Percentiles rank a stretch among this genome's conserved stretches.
phyloP scores from a whole-genome alignment of 805 yeast species.

The Candida railenensis region DNA sequence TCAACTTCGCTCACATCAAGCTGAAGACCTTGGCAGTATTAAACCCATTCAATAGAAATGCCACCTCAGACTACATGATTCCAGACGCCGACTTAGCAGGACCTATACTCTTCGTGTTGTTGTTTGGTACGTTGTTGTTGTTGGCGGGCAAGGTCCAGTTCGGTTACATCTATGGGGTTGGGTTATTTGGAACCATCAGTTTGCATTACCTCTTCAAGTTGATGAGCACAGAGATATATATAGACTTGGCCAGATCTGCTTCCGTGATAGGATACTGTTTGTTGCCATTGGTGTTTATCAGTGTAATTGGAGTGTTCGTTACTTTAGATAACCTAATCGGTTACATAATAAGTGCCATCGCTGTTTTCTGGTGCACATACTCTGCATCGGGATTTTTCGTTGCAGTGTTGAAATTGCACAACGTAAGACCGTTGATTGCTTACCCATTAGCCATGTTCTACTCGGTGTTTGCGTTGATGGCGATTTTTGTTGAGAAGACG shows the following conservation, averaged over 20 bases:
- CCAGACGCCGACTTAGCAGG: slow-evolving; percentile 94
- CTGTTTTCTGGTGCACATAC: slow-evolving; percentile 88
- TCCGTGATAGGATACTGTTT: slow-evolving; percentile 93
- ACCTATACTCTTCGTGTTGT: slow-evolving; percentile 81
- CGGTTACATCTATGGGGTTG: slow-evolving; percentile 96
- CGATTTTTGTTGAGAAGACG: slow-evolving; percentile 65
- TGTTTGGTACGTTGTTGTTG: slow-evolving; percentile 80
- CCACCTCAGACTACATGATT: slow-evolving; percentile 66
- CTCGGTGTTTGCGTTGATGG: slow-evolving; percentile 93
- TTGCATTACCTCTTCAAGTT: slow-evolving; percentile 81
- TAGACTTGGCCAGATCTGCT: slow-evolving; percentile 70
- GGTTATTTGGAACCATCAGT: slow-evolving; percentile 83
- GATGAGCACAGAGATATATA: slow-evolving; percentile 69
- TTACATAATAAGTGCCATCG: slow-evolving; percentile 60
- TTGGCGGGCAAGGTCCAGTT: slow-evolving; percentile 93
- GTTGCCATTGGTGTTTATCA: slow-evolving; percentile 78
- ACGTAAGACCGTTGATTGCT: slow-evolving; percentile 87
- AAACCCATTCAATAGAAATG: slow-evolving; percentile 62
- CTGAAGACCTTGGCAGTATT: slow-evolving; percentile 83
- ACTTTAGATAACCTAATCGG: slow-evolving; percentile 75
- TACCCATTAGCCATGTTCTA: slow-evolving; percentile 90
- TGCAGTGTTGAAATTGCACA: slow-evolving; percentile 74
- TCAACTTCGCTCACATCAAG: slow-evolving; percentile 84
- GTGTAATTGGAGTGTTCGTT: slow-evolving; percentile 66
- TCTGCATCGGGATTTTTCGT: slow-evolving; percentile 93